Evolutionary conservation across 345 rosid species (phyloP).

Genomic region (Cardamine resedifolia): DNA sequence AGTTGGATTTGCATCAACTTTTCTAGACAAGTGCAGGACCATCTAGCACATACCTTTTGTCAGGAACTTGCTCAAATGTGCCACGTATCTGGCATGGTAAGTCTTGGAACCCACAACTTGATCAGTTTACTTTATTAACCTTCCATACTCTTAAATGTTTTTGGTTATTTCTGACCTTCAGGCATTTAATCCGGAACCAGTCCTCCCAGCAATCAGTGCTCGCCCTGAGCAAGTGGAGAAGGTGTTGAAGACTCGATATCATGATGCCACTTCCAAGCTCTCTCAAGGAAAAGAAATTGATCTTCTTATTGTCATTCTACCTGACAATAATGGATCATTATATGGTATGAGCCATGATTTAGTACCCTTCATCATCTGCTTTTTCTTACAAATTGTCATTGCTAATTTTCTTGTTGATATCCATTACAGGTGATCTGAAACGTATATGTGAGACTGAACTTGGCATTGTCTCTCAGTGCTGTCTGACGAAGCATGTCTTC

Average conservation of each 20-base stretch:
- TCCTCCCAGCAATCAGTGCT: constrained; percentile 61
- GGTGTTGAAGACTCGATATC: constrained; percentile 72
- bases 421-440: constrained; percentile 81
- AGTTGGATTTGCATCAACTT: constrained; percentile 93
- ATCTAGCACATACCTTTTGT: constrained; percentile 75
- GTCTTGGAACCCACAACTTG: background rate
- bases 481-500: constrained; percentile 87
- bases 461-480: constrained; percentile 96
- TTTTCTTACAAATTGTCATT: background rate
- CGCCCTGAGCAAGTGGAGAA: constrained; percentile 96
- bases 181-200: constrained; percentile 78
- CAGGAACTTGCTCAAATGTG: constrained; percentile 96
- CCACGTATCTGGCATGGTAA: constrained; percentile 87
- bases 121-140: constrained; percentile 1
- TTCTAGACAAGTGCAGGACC: constrained; percentile 76
- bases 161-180: constrained; percentile 29
- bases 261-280: constrained; percentile 77
- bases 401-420: background rate
- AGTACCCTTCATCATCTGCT: background rate
- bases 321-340: constrained; percentile 95
- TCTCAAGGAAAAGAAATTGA: constrained; percentile 79
- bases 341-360: constrained; percentile 54
- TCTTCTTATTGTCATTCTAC: constrained; percentile 89
- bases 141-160: background rate
- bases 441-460: constrained; percentile 98